Conservation (phyloP, 805 yeast species). For the Candida coleopterorum region DNA sequence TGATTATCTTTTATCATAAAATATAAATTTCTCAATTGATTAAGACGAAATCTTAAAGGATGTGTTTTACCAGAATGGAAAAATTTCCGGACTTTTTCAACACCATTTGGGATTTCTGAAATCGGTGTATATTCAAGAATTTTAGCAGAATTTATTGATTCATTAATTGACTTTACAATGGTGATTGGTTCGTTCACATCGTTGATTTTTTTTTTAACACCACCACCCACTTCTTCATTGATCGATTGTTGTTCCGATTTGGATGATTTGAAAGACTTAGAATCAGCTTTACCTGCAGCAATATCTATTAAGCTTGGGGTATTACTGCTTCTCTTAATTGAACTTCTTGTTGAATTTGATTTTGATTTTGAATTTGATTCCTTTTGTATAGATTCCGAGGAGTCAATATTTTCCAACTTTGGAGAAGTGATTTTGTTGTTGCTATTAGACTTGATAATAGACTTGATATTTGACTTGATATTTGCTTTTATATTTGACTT, state of each 20-base stretch:
- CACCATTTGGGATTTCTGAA: slow-evolving; percentile 44
- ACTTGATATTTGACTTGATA: too few species aligned
- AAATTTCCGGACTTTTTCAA: slow-evolving; percentile 35
- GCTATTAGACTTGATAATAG: background rate
- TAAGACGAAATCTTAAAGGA: slow-evolving; percentile 50
- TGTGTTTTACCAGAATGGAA: slow-evolving; percentile 45
- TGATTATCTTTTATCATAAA: slow-evolving; percentile 57
- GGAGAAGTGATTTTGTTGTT: background rate
- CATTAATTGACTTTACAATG: background rate
- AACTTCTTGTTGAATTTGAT: background rate
- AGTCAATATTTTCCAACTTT: background rate
- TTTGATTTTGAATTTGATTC: background rate
- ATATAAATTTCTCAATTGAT: slow-evolving; percentile 64
- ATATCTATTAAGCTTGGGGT: slow-evolving; percentile 3
- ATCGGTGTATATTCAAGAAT: slow-evolving; percentile 41
- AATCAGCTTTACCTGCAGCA: slow-evolving; percentile 2
- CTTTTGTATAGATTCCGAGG: too few species aligned
- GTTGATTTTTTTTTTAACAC: too few species aligned
- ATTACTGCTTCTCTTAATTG: slow-evolving; percentile 2
- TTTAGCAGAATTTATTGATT: slow-evolving; percentile 4
- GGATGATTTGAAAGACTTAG: background rate
- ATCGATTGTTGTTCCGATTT: background rate
- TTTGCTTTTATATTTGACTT: too few species aligned
- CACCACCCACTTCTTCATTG: background rate
- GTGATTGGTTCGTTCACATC: background rate